Percentiles rank a stretch among this genome's conserved stretches.
phyloP scores from a whole-genome alignment of 768 basidiomycete species.

The Rubroboletus satanas region DNA sequence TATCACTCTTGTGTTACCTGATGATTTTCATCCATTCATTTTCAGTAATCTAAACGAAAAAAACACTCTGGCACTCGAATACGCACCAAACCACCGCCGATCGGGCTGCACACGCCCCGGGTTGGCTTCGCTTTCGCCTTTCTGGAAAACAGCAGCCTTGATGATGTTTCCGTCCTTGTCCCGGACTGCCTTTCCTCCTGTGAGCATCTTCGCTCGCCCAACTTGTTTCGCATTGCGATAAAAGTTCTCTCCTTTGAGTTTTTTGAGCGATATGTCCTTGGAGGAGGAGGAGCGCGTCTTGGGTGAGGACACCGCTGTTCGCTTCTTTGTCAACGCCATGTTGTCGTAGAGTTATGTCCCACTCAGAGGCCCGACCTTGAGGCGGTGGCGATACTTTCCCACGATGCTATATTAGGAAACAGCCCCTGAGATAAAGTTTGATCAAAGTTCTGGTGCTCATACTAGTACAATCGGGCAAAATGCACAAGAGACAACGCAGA shows the following conservation, averaged over 20 bases:
- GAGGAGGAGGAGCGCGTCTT: constrained; percentile 43
- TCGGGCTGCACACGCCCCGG: constrained; percentile 94
- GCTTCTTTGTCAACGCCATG: constrained; percentile 33
- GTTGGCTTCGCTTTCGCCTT: constrained; percentile 86
- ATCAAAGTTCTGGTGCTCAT: neutral
- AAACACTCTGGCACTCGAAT: neutral
- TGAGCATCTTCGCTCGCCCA: constrained; percentile 84
- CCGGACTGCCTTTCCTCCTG: constrained; percentile 84
- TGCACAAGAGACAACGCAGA: no score
- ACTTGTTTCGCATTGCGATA: constrained; percentile 95
- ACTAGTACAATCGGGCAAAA: neutral
- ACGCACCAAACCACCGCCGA: constrained; percentile 93
- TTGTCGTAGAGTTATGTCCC: neutral
- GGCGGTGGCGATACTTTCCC: constrained; percentile 6
- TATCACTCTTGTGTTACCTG: constrained; percentile 98
- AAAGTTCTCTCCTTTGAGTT: constrained; percentile 93
- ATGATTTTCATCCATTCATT: constrained; percentile 1
- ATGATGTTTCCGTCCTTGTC: constrained; percentile 91
- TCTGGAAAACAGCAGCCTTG: constrained; percentile 93
- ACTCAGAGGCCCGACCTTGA: neutral
- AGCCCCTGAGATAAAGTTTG: neutral
- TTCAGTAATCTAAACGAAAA: constrained; percentile 7
- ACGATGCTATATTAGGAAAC: neutral
- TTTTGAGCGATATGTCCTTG: constrained; percentile 54
- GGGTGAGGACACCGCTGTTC: constrained; percentile 23